Base-by-base conservation (phyloP, 805 yeast species). In the Starmerella kuoi region DNA sequence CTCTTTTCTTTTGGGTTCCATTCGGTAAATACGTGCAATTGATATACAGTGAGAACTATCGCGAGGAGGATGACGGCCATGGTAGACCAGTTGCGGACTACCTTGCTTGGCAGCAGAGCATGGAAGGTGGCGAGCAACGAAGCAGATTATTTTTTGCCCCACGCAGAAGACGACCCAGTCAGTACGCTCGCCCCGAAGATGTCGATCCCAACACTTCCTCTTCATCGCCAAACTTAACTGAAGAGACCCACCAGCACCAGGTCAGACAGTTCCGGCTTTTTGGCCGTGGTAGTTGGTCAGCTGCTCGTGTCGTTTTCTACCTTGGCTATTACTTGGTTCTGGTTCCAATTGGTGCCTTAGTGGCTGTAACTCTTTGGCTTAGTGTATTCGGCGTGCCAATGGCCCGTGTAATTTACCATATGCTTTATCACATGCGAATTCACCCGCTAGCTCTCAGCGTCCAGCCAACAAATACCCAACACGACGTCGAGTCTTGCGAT, bases 271-370 rank as follows among this genome's bases (percentile, higher is more conserved):
- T 63, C 19, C 70, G 97, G 45, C 66, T 75, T 38, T 88, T 91
- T 59, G 97, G 97, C 27, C 70, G 97, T 59, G 97, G 97, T 28
- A 65, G 76, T 51, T 91, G 97, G 97, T 77, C 79, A 15, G 57
- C 77, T 17, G 95, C 95, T 1, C 69, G 97, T 49, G 69, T 88
- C 21, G 56, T 78, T 11, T 88, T 85, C 55, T 91, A 77, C 56
- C 2, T 77, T 2, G 72, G 73, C 50, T 87, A 76, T 59, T 85
- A 87, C 57, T 50, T 73, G 3, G 47, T 82, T 3, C 56, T 87
- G 22, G 79, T 77, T 46, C 97, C 97, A 1, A 55, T 82, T 2
- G 65, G 77, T 25, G 57, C 66, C 14, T 2, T 71, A 0, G 65
- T 85, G 5, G 70, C 80, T 5, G 50, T 73, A 1, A 35, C 76